These are phyloP conservation scores for Pseudozyma thailandica DNA, from an alignment of 1,284 basidiomycete genomes.

Conservation along the genomic window DNA sequence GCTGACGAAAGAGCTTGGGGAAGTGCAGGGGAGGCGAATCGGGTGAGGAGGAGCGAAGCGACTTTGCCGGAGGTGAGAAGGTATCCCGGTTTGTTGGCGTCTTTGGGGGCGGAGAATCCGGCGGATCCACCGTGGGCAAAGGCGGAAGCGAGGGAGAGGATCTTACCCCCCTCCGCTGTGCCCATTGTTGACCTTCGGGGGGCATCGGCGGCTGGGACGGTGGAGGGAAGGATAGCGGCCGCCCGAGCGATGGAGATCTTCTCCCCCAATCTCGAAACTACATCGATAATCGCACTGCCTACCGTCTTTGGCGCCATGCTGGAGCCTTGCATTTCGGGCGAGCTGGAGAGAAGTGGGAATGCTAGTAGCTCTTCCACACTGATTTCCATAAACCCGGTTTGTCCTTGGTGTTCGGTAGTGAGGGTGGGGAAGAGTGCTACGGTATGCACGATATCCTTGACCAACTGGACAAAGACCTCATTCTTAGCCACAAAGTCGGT, in stretches of 20 bases:
- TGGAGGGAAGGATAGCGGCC: slow-evolving; percentile 75
- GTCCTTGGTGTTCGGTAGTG: neutral
- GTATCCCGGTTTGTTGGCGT: slow-evolving; percentile 69
- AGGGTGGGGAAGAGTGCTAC: slow-evolving; percentile 80
- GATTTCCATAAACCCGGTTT: slow-evolving; percentile 27
- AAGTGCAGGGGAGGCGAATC: slow-evolving; percentile 25
- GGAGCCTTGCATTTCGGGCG: slow-evolving; percentile 60
- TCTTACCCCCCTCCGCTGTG: slow-evolving; percentile 10
- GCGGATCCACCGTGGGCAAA: slow-evolving; percentile 78
- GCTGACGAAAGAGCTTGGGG: slow-evolving; percentile 15
- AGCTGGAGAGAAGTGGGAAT: slow-evolving; percentile 64
- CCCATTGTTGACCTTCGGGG: slow-evolving; percentile 30
- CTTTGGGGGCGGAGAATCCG: slow-evolving; percentile 69
- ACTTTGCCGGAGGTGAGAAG: slow-evolving; percentile 49
- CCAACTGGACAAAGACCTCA: slow-evolving; percentile 81
- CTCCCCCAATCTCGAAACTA: slow-evolving; percentile 87
- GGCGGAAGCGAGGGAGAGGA: slow-evolving; percentile 74
- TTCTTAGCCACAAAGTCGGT: slow-evolving; percentile 95
- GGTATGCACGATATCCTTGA: slow-evolving; percentile 84
- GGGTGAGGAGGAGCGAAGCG: slow-evolving; percentile 54
- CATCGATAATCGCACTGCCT: slow-evolving; percentile 79
- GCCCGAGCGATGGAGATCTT: slow-evolving; percentile 85
- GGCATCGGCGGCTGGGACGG: slow-evolving; percentile 57
- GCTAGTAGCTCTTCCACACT: slow-evolving; percentile 54
- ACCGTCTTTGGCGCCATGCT: slow-evolving; percentile 72